Base-by-base conservation (phyloP, 2,329 filamentous ascomycete species). In the Neobulgaria alba region DNA sequence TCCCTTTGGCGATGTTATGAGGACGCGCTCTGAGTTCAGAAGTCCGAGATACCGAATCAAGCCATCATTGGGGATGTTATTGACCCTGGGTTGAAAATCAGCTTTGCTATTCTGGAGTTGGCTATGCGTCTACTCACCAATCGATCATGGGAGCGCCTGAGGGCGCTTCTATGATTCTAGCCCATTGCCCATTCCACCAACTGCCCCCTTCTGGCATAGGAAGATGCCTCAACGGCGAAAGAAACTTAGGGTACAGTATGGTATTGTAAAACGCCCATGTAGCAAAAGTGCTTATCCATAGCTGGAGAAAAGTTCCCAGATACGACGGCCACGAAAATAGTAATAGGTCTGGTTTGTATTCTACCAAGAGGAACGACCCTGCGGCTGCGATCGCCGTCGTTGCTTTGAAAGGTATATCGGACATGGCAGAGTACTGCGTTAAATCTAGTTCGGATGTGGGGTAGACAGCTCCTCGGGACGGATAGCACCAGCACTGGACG, bases 11-110 rank as follows among this genome's bases (percentile, higher is more conserved):
- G 66, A 75, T 2, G 72, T 75, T 36, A 80, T 56, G 8, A 84
- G 48, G n/a, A 85, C 50, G 23, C 78, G 70, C 56, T 84, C 80
- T 15, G 65, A 56, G 54, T 85, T 84, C 45, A 79, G 69, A 10
- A 78, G 55, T 19, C 72, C 68, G 10, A 75, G 69, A 56, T 83
- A 87, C 9, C 79, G 73, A 41, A 89, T 75, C 14, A 88, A 53
- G 2, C 82, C 83, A 19, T 84, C 64, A 52, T 88, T 78, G 5
- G 78, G 77, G 29, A 85, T 64, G 2, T 66, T 67, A 36, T 73
- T 66, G 16, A 73, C 60, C 82, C 82, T 61, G 23, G 12, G 23
- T 12, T 17, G 29, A 37, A 21, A 42, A 36, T 19, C 26, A 30
- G 33, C 29, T 40, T 19, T 33, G 31, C 7, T 14, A 26, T 15